Evolutionary conservation across 768 basidiomycete species (phyloP), one percentile per base, ranked within the genome.

Genomic region (Rhodocollybia butyracea): DNA sequence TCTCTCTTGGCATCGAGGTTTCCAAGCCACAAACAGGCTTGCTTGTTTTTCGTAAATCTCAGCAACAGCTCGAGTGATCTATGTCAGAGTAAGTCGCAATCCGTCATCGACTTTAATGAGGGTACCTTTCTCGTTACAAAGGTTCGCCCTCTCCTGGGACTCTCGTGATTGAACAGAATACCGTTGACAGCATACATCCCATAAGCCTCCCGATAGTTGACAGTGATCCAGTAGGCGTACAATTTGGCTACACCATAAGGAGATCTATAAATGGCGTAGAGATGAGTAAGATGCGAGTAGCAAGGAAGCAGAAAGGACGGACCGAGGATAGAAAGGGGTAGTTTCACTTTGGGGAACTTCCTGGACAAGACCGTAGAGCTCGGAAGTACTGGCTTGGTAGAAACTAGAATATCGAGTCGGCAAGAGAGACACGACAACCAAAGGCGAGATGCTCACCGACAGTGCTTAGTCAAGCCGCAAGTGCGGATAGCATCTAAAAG

Each of bases 141-240:
- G 7, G 94, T 98, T 67, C 94, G 77, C 21, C 95, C 95, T 62
- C 95, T 81, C 47, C 95, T 82, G 13, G 96, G 95, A 63, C 94
- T 96, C 75, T 98, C 95, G 73, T 98, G 95, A 68, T 98, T 97
- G 85, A 97, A 98, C 62, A 98, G 73, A 66, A 98, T 98, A 46
- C 95, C 95, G 70, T 97, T 97, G 72, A 91, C 94, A 17, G 94
- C 91, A 73, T 85, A 95, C 89, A 98, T 94, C 60, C 88, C 91
- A 66, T 98, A 98, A 43, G 94, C 87, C 74, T 98, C 95, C 56
- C 94, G 83, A 71, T 94, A 94, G 73, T 94, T 94, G 64, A 92
- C 86, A 34, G 85, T 86, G 70, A 94, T 91, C 89, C 89, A 94
- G 70, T 85, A 93, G 22, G 86, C 89, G 66, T 94, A 94, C 43